Base-by-base conservation (phyloP, 2,329 filamentous ascomycete species). In the Venturiaceae sp. region DNA sequence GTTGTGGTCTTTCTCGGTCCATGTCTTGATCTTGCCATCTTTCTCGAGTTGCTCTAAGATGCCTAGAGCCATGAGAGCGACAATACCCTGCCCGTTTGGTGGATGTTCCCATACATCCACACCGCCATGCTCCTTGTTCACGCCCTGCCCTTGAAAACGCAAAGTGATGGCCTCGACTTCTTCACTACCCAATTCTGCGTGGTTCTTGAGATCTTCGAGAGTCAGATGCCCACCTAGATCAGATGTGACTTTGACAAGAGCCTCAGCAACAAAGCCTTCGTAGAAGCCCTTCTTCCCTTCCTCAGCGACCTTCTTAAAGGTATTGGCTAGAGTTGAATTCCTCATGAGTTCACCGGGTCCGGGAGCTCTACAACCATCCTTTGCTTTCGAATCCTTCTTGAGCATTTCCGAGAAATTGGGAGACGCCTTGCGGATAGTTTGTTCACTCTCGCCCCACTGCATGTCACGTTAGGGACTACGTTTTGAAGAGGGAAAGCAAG, bases 91-190 rank as follows among this genome's bases (percentile, higher is more conserved):
- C 0, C 94, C 92, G 66, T 97, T 97, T 8, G 94, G 94, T 36
- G 92, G 92, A 69, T 97, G 92, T 68, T 99, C 94, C 92, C 92
- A 97, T 0, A 99, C 77, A 67, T 95, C 85, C 44, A 96, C 80
- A 9, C 84, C 84, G 13, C 76, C 71, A 55, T 78, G 75, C 26
- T 70, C 66, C 8, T 69, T 70, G 39, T 80, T 77, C 23, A 84
- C 76, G 19, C 77, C 77, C 65, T 90, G 87, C 8, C 87, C 86
- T 0, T 77, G 80, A 72, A 92, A 92, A 61, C 86, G 84, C 54
- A 96, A 78, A 0, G 88, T 92, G 64, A 97, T 94, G 16, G 94
- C 84, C 28, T 92, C 85, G 0, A 91, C 86, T n/a, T 86, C 80
- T 71, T 96, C 90, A 57, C 83, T 90, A 21, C 91, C 85, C 3